Conservation (phyloP, 2,329 filamentous ascomycete species). For the Aspergillus brunneoviolaceus region DNA sequence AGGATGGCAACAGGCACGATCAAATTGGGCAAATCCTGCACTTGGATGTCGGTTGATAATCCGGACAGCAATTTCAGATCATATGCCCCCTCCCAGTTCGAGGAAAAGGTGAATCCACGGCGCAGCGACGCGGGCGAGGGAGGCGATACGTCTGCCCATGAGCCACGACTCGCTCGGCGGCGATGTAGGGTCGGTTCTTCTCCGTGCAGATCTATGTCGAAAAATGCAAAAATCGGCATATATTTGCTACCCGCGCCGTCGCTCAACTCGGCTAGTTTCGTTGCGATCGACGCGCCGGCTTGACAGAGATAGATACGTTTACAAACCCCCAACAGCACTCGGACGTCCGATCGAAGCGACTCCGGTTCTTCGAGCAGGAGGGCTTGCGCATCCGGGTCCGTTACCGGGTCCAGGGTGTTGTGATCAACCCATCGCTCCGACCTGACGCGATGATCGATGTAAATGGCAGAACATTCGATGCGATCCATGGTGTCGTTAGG, state of each 20-base stretch:
- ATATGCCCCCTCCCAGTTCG: constrained; percentile 48
- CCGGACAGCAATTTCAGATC: constrained; percentile 50
- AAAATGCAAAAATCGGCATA: constrained; percentile 56
- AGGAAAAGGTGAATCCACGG: constrained; percentile 44
- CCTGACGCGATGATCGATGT: constrained; percentile 47
- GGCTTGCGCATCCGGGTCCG: constrained; percentile 23
- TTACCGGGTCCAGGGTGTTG: constrained; percentile 28
- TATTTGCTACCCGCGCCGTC: constrained; percentile 47
- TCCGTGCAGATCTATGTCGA: constrained; percentile 49
- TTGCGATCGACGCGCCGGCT: constrained; percentile 53
- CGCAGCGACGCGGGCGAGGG: constrained; percentile 34
- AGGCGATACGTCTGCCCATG: constrained; percentile 30
- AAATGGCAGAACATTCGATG: constrained; percentile 46
- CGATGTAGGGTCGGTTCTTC: constrained; percentile 38
- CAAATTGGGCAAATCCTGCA: constrained; percentile 50
- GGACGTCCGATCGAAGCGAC: constrained; percentile 50
- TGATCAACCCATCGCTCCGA: constrained; percentile 46
- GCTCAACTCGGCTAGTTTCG: constrained; percentile 53
- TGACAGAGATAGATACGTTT: constrained; percentile 57
- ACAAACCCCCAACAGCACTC: constrained; percentile 51
- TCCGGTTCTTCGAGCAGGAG: constrained; percentile 41
- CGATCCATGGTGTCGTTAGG: constrained; percentile 39
- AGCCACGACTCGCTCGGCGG: constrained; percentile 31
- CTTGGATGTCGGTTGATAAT: constrained; percentile 51
- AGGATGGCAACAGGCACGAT: constrained; percentile 52